Evolutionary conservation across 768 basidiomycete species (phyloP).

Genomic region (Leccinum incarnatum): DNA sequence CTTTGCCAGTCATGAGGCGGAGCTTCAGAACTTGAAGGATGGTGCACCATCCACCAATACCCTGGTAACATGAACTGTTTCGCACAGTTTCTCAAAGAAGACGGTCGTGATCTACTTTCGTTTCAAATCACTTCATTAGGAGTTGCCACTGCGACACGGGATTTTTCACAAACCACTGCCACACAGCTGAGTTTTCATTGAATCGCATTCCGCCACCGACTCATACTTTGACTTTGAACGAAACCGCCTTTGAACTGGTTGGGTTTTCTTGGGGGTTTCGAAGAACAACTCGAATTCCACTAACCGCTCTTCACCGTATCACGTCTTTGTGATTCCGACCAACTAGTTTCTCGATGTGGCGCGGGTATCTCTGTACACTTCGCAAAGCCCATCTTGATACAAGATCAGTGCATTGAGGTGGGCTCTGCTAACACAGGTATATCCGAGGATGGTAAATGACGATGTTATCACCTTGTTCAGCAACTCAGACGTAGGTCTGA

Average conservation of each 20-base stretch:
- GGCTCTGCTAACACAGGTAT: constrained; percentile 2
- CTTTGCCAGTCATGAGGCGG: neutral
- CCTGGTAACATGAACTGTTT: neutral
- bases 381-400: constrained; percentile 22
- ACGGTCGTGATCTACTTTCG: constrained; percentile 15
- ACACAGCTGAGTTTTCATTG: neutral
- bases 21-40: neutral
- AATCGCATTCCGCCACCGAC: neutral
- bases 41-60: neutral
- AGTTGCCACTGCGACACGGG: constrained; percentile 3
- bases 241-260: neutral
- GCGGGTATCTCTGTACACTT: neutral
- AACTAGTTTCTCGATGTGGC: neutral
- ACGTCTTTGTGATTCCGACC: neutral
- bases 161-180: constrained; percentile 7
- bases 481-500: no score
- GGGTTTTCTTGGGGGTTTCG: neutral
- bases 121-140: constrained; percentile 8
- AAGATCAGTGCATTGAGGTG: constrained; percentile 4
- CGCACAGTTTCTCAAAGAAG: neutral
- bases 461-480: neutral
- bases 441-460: neutral
- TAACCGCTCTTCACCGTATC: neutral
- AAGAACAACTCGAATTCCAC: neutral
- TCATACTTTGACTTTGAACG: neutral